Percentiles rank a stretch among this genome's conserved stretches.
phyloP scores from a whole-genome alignment of 1,284 basidiomycete genomes.

The Rhodotorula sp. region DNA sequence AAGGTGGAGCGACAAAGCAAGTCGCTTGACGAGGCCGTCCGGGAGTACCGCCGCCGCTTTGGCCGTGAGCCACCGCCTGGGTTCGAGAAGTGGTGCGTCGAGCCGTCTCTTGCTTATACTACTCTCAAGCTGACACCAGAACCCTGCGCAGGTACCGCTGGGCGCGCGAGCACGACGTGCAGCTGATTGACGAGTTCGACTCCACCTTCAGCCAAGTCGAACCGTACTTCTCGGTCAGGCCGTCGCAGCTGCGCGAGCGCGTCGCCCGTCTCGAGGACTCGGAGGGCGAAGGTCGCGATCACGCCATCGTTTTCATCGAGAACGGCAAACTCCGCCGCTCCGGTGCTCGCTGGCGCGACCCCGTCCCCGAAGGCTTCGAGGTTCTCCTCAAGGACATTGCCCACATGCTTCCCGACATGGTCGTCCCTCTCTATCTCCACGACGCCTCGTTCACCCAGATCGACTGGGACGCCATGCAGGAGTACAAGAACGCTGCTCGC shows the following conservation, averaged over 20 bases:
- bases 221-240: slow-evolving; percentile 33
- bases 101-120: no score
- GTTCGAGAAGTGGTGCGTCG: slow-evolving; percentile 37
- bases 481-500: slow-evolving; percentile 22
- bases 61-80: slow-evolving; percentile 35
- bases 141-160: slow-evolving; percentile 21
- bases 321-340: slow-evolving; percentile 19
- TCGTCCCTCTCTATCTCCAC: slow-evolving; percentile 23
- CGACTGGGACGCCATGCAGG: not conserved
- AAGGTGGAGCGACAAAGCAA: slow-evolving; percentile 30
- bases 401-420: slow-evolving; percentile 19
- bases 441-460: not conserved
- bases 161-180: slow-evolving; percentile 32
- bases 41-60: slow-evolving; percentile 41
- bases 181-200: slow-evolving; percentile 46
- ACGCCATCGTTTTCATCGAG: slow-evolving; percentile 18
- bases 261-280: slow-evolving; percentile 15
- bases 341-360: slow-evolving; percentile 1
- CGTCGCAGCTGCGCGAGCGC: slow-evolving; percentile 24
- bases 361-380: slow-evolving; percentile 6
- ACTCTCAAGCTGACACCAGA: no score
- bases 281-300: slow-evolving; percentile 12
- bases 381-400: slow-evolving; percentile 23
- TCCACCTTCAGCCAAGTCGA: slow-evolving; percentile 35
- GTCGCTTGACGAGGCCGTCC: slow-evolving; percentile 34